Evolutionary conservation across 129 eudicot species (phyloP).

Genomic region (Chrysanthemum makinoi): DNA sequence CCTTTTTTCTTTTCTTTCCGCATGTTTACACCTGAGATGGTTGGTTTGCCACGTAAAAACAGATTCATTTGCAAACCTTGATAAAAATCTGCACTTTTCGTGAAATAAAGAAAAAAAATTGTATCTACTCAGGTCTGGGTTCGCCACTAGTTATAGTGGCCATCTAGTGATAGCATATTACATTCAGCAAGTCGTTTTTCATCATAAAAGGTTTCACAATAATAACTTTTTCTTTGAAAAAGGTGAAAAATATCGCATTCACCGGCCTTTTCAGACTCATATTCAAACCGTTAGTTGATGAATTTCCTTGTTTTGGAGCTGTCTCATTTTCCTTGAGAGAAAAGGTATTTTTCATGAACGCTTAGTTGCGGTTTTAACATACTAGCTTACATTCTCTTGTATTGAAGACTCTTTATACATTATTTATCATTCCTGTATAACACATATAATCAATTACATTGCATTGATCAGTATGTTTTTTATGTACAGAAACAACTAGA

Average conservation of each 20-base stretch:
- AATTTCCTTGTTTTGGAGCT: constrained; percentile 96
- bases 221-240: constrained; percentile 16
- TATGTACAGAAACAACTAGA: constrained; percentile 49
- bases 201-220: neutral
- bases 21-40: no score
- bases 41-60: no score
- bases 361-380: neutral
- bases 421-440: neutral
- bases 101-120: no score
- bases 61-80: no score
- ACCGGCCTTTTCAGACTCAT: constrained; percentile 88
- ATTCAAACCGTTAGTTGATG: constrained; percentile 84
- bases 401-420: constrained; percentile 10
- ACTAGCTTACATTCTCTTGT: neutral
- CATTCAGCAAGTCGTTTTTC: neutral
- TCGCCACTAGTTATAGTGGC: neutral
- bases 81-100: no score
- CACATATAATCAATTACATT: neutral
- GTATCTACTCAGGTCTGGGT: neutral
- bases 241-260: constrained; percentile 90
- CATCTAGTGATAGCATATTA: neutral
- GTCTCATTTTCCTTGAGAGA: constrained; percentile 75
- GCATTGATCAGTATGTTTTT: constrained; percentile 4
- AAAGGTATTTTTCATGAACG: constrained; percentile 47
- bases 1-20: no score